phyloP scores from a whole-genome alignment of 352 stramenopile genomes.

The Phytophthora niederhauseri region DNA sequence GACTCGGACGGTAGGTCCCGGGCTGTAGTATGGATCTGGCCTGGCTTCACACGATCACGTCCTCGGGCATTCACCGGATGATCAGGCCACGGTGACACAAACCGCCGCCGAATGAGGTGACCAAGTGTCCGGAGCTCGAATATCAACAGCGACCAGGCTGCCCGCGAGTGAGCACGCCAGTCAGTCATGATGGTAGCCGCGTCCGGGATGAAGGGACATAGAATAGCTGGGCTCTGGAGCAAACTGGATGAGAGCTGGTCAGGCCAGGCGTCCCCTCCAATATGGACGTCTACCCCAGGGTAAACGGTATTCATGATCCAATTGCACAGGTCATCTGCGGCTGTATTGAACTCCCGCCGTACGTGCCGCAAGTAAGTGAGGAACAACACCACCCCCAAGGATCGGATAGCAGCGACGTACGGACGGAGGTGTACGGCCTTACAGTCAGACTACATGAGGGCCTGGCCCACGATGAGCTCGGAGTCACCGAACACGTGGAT shows the following conservation, averaged over 20 bases:
- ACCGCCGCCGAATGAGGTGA: constrained; percentile 2
- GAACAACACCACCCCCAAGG: not conserved
- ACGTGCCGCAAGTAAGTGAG: constrained; percentile 9
- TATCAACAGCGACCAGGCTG: constrained; percentile 16
- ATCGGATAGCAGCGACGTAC: constrained; percentile 18
- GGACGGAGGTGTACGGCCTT: not conserved
- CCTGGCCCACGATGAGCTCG: constrained; percentile 15
- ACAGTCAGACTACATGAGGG: constrained; percentile 4
- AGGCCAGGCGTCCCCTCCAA: not conserved
- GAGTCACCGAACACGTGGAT: constrained; percentile 24
- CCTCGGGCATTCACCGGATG: not conserved
- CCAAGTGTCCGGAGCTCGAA: not conserved
- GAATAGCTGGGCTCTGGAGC: not conserved
- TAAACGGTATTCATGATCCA: constrained; percentile 23
- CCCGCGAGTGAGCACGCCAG: not conserved
- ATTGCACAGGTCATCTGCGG: constrained; percentile 23
- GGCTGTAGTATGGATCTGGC: not conserved
- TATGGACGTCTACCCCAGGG: not conserved
- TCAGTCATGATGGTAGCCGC: not conserved
- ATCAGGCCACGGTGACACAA: not conserved
- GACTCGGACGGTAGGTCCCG: not conserved
- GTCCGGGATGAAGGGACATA: not conserved
- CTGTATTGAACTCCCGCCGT: not conserved
- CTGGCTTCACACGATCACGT: not conserved
- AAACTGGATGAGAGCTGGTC: not conserved